These are phyloP conservation scores for Lodderomyces elongisporus DNA, from an alignment of 1,139 yeast species.

Conservation along the genomic window DNA sequence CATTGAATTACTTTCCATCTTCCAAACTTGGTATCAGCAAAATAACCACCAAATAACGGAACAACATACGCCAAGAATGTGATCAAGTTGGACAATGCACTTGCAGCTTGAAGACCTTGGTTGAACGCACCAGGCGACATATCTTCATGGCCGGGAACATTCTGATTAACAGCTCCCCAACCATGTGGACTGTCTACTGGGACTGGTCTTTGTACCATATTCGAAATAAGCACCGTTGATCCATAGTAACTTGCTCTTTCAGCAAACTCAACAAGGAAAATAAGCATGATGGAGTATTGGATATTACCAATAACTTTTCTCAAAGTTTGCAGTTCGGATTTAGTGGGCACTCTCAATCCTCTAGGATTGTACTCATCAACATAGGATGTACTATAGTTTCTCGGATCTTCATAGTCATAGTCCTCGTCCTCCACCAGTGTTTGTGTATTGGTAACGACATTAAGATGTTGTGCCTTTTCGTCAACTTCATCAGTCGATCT, in stretches of 20 bases:
- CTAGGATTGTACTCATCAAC: constrained; percentile 29
- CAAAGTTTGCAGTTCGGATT: constrained; percentile 40
- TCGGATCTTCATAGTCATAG: constrained; percentile 33
- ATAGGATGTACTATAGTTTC: constrained; percentile 22
- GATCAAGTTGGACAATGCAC: constrained; percentile 35
- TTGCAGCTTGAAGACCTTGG: constrained; percentile 36
- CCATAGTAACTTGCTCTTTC: constrained; percentile 47
- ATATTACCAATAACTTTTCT: constrained; percentile 34
- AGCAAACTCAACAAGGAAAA: constrained; percentile 42
- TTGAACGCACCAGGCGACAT: constrained; percentile 41
- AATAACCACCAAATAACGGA: constrained; percentile 41
- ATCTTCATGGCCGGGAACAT: constrained; percentile 26
- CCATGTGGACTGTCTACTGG: constrained; percentile 50
- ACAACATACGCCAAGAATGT: constrained; percentile 40
- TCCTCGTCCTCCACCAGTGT: constrained; percentile 2
- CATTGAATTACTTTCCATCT: constrained; percentile 39
- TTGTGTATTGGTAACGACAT: constrained; percentile 1
- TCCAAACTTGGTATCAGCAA: constrained; percentile 39
- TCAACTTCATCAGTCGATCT: background rate
- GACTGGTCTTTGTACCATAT: constrained; percentile 43
- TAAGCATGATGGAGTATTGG: constrained; percentile 23
- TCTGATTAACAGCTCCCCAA: constrained; percentile 36
- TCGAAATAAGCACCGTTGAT: constrained; percentile 36
- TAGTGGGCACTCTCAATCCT: constrained; percentile 33
- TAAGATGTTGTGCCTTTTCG: constrained; percentile 2